A percentile compares a stretch with the other conserved stretches of the same genome.
phyloP scores from a whole-genome alignment of 345 rosid species.

The Conringia planisiliqua region DNA sequence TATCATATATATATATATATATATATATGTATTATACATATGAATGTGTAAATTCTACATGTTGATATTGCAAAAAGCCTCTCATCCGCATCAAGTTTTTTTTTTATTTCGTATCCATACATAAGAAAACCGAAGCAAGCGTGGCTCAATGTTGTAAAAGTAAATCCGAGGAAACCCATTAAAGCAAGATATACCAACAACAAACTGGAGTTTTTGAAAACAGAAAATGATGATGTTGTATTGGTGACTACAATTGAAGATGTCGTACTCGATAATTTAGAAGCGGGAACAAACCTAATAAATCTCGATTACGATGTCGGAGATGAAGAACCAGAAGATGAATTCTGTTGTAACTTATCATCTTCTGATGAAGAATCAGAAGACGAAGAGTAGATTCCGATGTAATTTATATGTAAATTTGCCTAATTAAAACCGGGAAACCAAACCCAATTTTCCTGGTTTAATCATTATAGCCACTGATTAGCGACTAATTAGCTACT shows the following conservation, averaged over 20 bases:
- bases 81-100: neutral
- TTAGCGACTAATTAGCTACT: no score
- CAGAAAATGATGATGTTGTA: neutral
- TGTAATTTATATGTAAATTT: no score
- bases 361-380: neutral
- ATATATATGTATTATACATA: no score
- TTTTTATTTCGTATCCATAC: neutral
- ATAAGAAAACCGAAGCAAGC: neutral
- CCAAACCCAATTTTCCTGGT: no score
- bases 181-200: accelerated
- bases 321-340: neutral
- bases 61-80: neutral
- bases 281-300: neutral
- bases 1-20: neutral
- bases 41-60: no score
- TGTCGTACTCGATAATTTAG: neutral
- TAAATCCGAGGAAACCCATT: neutral
- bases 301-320: neutral
- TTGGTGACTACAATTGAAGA: neutral
- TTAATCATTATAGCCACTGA: no score
- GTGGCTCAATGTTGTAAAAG: neutral
- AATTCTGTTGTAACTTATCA: neutral
- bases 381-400: neutral
- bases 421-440: no score
- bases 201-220: neutral